Percentiles rank a stretch among this genome's conserved stretches.
phyloP scores from a whole-genome alignment of 1,284 basidiomycete genomes.

The Cryptococcus floricola region DNA sequence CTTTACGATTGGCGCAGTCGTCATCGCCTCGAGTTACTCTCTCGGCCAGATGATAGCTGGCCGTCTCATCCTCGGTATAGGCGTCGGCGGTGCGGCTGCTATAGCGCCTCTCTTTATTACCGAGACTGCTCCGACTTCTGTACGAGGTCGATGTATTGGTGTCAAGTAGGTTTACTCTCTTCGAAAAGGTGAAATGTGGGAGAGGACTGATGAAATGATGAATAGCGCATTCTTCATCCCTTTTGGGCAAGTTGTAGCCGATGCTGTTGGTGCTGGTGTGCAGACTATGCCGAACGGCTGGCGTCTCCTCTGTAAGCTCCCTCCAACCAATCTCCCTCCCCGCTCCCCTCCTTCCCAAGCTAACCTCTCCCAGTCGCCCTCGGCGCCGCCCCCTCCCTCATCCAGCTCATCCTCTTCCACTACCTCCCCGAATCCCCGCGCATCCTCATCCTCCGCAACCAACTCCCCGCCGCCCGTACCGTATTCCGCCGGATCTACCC shows the following conservation, averaged over 20 bases:
- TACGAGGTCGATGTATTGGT: conserved; percentile 33
- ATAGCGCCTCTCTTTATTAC: conserved; percentile 28
- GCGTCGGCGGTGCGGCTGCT: conserved; percentile 34
- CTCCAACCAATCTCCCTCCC: background rate
- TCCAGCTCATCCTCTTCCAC: conserved; percentile 40
- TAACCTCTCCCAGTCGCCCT: conserved; percentile 11
- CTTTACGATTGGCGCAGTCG: conserved; percentile 36
- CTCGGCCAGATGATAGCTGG: conserved; percentile 38
- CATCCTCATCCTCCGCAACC: conserved; percentile 30
- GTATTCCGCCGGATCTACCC: conserved; percentile 31
- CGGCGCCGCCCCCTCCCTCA: conserved; percentile 38
- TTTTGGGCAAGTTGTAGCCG: conserved; percentile 41
- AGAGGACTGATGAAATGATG: background rate
- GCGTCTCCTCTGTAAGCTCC: conserved; percentile 14
- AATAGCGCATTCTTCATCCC: conserved; percentile 40
- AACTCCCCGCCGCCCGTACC: conserved; percentile 24
- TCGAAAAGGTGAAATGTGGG: background rate
- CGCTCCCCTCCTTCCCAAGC: background rate
- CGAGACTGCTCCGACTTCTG: conserved; percentile 41
- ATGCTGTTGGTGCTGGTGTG: conserved; percentile 34
- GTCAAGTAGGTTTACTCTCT: conserved; percentile 11
- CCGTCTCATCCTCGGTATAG: conserved; percentile 43
- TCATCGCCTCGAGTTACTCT: conserved; percentile 37
- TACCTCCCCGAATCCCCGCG: conserved; percentile 45
- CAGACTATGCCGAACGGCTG: conserved; percentile 17